Evolutionary conservation across 345 rosid genomes (phyloP).

Genomic region (Alliaria petiolata): DNA sequence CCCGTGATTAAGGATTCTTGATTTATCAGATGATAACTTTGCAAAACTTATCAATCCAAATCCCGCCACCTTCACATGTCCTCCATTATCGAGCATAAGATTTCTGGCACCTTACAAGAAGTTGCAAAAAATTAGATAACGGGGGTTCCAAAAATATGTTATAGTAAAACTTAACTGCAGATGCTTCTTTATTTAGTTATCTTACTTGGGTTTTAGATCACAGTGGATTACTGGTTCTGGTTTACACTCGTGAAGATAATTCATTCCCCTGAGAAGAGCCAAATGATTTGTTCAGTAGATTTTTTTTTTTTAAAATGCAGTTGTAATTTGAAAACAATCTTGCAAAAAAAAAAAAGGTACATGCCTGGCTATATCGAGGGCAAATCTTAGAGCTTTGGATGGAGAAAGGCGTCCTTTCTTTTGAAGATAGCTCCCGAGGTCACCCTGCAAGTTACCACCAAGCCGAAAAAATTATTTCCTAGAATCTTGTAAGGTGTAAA

Average conservation of each 20-base stretch:
- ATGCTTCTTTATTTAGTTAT: slow-evolving; percentile 52
- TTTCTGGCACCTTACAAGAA: slow-evolving; percentile 99
- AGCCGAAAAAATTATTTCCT: background rate
- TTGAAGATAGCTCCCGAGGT: slow-evolving; percentile 73
- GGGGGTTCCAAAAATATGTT: slow-evolving; percentile 22
- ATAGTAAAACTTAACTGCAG: slow-evolving; percentile 6
- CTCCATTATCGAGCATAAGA: slow-evolving; percentile 93
- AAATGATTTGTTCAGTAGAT: slow-evolving; percentile 9
- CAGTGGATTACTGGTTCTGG: slow-evolving; percentile 93
- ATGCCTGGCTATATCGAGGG: slow-evolving; percentile 90
- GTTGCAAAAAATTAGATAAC: slow-evolving; percentile 66
- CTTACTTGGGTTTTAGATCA: slow-evolving; percentile 94
- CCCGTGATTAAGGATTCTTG: slow-evolving; percentile 45
- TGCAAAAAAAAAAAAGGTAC: slow-evolving; percentile 14
- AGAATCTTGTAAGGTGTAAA: too few relatives aligned
- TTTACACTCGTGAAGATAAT: slow-evolving; percentile 82
- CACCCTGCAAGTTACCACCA: slow-evolving; percentile 60
- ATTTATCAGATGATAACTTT: slow-evolving; percentile 58
- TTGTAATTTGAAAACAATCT: background rate
- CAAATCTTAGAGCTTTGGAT: slow-evolving; percentile 71
- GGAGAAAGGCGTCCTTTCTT: slow-evolving; percentile 90
- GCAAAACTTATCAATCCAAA: slow-evolving; percentile 73
- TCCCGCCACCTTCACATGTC: slow-evolving; percentile 78
- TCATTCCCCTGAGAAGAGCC: slow-evolving; percentile 71
- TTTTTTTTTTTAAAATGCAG: background rate